These are phyloP conservation scores for Dactylellina cionopaga DNA, from an alignment of 2,329 filamentous ascomycete species.

Conservation along the genomic window DNA sequence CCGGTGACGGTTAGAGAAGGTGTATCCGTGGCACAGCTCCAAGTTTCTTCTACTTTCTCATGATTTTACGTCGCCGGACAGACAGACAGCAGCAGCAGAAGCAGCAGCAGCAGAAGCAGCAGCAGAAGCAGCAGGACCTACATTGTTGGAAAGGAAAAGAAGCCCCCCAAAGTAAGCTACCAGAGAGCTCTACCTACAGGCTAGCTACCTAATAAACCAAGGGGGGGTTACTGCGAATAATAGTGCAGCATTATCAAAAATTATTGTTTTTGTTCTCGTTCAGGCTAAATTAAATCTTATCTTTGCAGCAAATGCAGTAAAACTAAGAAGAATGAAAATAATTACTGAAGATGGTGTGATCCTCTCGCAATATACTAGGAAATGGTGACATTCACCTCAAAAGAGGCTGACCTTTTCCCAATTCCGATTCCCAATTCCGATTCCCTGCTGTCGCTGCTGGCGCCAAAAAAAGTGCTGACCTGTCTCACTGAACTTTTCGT, in stretches of 20 bases:
- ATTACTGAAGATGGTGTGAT: constrained; percentile 48
- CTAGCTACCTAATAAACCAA: no score
- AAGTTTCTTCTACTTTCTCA: constrained; percentile 26
- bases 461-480: no score
- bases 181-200: constrained; percentile 38
- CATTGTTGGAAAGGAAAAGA: no score
- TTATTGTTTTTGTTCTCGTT: constrained; percentile 13
- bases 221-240: no score
- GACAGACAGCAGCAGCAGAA: constrained; percentile 8
- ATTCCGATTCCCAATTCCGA: constrained; percentile 1
- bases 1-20: constrained; percentile 49
- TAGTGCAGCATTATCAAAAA: no score
- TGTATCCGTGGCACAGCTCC: constrained; percentile 41
- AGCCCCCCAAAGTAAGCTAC: no score
- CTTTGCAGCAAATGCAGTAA: constrained; percentile 16
- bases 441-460: no score
- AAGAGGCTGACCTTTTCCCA: no score
- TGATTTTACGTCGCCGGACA: constrained; percentile 26
- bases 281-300: constrained; percentile 50
- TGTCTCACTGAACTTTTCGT: background rate
- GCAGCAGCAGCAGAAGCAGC: no score
- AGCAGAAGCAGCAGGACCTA: no score
- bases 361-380: constrained; percentile 46
- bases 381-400: constrained; percentile 52
- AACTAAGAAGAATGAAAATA: background rate